These are phyloP conservation scores for Leccinum ochraceum DNA, from an alignment of 768 basidiomycete species.

Conservation along the genomic window DNA sequence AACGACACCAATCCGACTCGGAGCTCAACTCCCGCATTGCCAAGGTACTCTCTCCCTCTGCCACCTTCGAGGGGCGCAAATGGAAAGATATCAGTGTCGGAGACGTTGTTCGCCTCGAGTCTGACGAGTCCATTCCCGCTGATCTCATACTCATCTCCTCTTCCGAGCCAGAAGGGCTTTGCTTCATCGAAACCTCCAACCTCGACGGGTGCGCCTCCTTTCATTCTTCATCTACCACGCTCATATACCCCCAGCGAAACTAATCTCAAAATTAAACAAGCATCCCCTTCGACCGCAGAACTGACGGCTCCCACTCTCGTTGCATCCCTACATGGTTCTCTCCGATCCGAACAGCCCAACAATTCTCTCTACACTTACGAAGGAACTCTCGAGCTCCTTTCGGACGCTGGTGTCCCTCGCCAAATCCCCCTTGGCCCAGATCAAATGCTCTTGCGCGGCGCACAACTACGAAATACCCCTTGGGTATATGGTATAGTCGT, in stretches of 20 bases:
- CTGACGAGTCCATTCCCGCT: conserved; percentile 93
- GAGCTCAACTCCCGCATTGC: conserved; percentile 85
- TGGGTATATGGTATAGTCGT: conserved; percentile 96
- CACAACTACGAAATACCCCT: conserved; percentile 92
- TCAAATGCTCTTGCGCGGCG: conserved; percentile 91
- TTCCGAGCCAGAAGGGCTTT: conserved; percentile 95
- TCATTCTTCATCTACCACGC: not conserved
- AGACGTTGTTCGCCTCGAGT: conserved; percentile 88
- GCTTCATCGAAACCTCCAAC: conserved; percentile 98
- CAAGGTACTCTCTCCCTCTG: conserved; percentile 67
- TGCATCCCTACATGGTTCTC: conserved; percentile 70
- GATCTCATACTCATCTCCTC: conserved; percentile 86
- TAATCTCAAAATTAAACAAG: conserved; percentile 98
- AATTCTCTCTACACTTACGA: conserved; percentile 97
- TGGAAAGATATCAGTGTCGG: conserved; percentile 93
- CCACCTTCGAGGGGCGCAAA: conserved; percentile 68
- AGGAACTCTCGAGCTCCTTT: conserved; percentile 68
- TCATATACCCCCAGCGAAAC: conserved; percentile 66
- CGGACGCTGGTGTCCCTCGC: conserved; percentile 57
- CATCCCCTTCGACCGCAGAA: conserved; percentile 74
- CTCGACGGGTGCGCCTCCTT: conserved; percentile 78
- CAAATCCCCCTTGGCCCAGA: conserved; percentile 93
- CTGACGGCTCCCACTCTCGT: conserved; percentile 63
- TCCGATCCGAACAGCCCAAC: conserved; percentile 96
- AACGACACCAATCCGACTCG: conserved; percentile 94